A percentile compares a stretch with the other conserved stretches of the same genome.
phyloP scores from a whole-genome alignment of 306 rosid species.

The Calophaca sinica region DNA sequence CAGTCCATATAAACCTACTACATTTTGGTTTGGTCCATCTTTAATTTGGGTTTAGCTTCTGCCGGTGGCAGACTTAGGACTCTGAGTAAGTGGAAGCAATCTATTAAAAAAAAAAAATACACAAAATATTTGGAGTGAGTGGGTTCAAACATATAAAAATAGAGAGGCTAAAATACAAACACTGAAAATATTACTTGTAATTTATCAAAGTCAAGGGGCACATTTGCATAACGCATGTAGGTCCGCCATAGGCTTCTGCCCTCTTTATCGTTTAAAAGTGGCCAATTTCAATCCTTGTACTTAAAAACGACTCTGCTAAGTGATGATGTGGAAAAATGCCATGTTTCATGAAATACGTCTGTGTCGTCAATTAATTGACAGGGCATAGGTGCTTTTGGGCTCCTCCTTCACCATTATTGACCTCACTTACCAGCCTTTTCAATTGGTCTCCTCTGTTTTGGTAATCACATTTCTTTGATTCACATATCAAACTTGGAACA shows the following conservation, averaged over 20 bases:
- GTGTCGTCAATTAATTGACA: background rate
- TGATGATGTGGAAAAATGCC: slow-evolving; percentile 17
- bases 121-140: no score
- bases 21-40: background rate
- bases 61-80: no score
- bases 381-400: background rate
- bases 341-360: background rate
- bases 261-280: background rate
- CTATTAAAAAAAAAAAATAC: no score
- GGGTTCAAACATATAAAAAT: no score
- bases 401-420: background rate
- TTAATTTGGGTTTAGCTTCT: background rate
- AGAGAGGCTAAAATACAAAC: no score
- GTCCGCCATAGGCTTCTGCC: background rate
- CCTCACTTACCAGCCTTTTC: background rate
- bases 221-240: no score
- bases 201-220: no score
- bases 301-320: background rate
- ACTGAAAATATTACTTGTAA: no score
- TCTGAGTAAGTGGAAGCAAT: no score
- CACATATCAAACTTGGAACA: background rate
- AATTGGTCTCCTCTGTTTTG: background rate
- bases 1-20: background rate
- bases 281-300: background rate
- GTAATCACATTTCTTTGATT: background rate